Evolutionary conservation across 148 eudicot genomes (phyloP).

Genomic region (Salicornia ramosissima): DNA sequence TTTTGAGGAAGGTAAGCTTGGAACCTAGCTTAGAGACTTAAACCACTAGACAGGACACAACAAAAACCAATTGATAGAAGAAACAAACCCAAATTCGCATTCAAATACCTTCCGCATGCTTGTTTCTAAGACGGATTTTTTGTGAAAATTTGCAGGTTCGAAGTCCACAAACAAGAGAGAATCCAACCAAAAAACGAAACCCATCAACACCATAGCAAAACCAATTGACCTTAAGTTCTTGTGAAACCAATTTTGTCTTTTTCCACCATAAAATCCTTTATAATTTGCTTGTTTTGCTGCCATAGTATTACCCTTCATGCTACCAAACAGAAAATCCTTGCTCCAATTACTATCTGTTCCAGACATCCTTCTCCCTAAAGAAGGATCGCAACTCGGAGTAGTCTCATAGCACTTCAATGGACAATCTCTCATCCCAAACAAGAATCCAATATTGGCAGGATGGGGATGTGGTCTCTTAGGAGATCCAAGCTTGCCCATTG

Average conservation of each 20-base stretch:
- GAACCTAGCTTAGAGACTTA: no score
- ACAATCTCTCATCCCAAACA: constrained; percentile 41
- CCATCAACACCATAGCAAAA: constrained; percentile 45
- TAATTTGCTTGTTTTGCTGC: constrained; percentile 27
- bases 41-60: no score
- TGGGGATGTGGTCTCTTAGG: constrained; percentile 35
- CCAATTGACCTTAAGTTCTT: constrained; percentile 44
- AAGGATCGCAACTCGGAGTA: constrained; percentile 25
- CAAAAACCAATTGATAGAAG: background rate
- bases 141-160: constrained; percentile 31
- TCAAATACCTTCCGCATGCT: constrained; percentile 31
- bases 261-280: constrained; percentile 50
- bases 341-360: constrained; percentile 37
- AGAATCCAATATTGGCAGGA: constrained; percentile 23
- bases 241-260: constrained; percentile 48
- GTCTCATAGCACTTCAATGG: constrained; percentile 27
- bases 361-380: constrained; percentile 38
- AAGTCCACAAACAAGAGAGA: constrained; percentile 50
- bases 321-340: constrained; percentile 32
- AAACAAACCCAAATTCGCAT: background rate
- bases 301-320: constrained; percentile 35
- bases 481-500: constrained; percentile 51
- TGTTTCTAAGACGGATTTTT: constrained; percentile 20
- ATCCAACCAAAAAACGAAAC: constrained; percentile 58
- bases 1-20: no score